Base-by-base conservation (phyloP, 1,284 basidiomycete species). In the Malassezia sympodialis region DNA sequence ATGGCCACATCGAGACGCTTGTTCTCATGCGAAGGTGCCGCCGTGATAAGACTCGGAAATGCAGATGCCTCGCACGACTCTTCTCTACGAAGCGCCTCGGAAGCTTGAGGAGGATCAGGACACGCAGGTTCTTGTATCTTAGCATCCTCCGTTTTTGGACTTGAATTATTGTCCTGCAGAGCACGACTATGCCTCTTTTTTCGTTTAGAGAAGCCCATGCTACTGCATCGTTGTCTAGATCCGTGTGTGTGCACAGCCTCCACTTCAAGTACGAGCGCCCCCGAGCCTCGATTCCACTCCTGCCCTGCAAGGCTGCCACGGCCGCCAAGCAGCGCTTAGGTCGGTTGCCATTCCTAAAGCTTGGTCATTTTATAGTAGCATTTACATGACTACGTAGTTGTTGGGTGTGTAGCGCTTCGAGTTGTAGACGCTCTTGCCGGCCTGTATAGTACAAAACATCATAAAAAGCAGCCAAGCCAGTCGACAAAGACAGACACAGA, bases 401-500 rank as follows among this genome's bases (percentile, higher is more conserved):
- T 66, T 79, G 27, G 85, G 81, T 62, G 82, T 83, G 79, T 90
- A 90, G 71, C 83, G 82, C 58, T 84, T 79, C 61, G 84, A 84
- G 80, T 88, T 82, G 82, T 94, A 96, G 19, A 88, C 83, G 73
- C 84, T 84, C 80, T 87, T 83, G 46, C 86, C 87, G 51, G 79
- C 79, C 86, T 87, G 73, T 39, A 59, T 30, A 28, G 41, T 11
- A 32, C 15, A 46, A n/a, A 15, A 21, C 37, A 17, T 15, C 17
- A 31, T n/a, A 23, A 6, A 11, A 12, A 26, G n/a, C 31, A 30
- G 49, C 17, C 24, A 46, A 15, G 32, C n/a, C 32, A 34, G 32
- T 17, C 21, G 27, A 28, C 42, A 24, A 17, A 23, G 8, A 30
- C 14, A 14, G 42, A 12, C 4, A 44, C 41, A 14, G 15, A 32